A percentile compares a stretch with the other conserved stretches of the same genome.
Evolutionary conservation across 352 stramenopile species (phyloP).

Genomic region (Phytophthora pini): DNA sequence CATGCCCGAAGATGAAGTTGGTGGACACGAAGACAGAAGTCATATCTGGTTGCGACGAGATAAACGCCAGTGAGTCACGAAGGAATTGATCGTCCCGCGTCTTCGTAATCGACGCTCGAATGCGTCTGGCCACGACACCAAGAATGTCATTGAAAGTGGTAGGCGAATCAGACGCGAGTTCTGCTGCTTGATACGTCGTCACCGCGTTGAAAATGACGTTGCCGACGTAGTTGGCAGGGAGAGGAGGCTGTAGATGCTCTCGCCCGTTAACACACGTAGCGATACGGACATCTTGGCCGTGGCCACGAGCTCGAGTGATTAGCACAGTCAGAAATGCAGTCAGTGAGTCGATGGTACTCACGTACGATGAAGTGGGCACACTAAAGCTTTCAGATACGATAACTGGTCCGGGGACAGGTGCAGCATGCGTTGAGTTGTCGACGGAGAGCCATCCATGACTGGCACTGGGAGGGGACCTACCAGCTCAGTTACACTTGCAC

Average conservation of each 20-base stretch:
- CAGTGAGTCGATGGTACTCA: conserved; percentile 55
- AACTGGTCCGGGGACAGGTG: neutral
- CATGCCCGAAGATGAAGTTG: conserved; percentile 2
- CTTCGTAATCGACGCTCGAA: neutral
- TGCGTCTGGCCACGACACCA: neutral
- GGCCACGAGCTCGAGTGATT: conserved; percentile 47
- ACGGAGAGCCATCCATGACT: neutral
- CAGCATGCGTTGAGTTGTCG: conserved; percentile 1
- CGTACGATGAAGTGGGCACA: conserved; percentile 19
- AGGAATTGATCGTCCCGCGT: conserved; percentile 2
- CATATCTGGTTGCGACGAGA: conserved; percentile 1
- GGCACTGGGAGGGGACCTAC: conserved; percentile 1
- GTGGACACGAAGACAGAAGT: neutral
- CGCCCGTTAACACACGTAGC: conserved; percentile 51
- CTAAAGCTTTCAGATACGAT: neutral
- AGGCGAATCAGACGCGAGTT: neutral
- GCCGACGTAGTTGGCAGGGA: conserved; percentile 44
- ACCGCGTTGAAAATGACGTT: conserved; percentile 56
- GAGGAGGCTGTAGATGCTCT: conserved; percentile 39
- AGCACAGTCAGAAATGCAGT: conserved; percentile 49
- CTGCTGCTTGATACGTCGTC: conserved; percentile 26
- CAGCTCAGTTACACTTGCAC: neutral
- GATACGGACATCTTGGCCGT: conserved; percentile 44
- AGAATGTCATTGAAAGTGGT: neutral
- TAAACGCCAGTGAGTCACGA: conserved; percentile 1